These are phyloP conservation scores for Xylariales sp. DNA, from an alignment of 2,329 filamentous ascomycete genomes.

Conservation along the genomic window DNA sequence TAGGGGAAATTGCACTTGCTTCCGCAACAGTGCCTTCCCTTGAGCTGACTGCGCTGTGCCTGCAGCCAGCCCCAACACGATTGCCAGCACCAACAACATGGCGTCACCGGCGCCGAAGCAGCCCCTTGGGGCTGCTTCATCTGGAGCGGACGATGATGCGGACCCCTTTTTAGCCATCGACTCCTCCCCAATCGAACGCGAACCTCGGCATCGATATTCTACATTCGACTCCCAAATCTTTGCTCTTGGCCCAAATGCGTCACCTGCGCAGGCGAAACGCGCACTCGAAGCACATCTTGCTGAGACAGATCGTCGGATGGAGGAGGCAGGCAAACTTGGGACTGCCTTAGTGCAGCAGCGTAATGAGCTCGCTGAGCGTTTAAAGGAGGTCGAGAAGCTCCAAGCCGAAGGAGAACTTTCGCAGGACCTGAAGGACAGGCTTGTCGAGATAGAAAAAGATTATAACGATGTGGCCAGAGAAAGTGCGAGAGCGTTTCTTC, in stretches of 20 bases:
- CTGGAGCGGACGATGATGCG: conserved; percentile 27
- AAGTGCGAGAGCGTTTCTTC: conserved; percentile 81
- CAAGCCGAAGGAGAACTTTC: conserved; percentile 74
- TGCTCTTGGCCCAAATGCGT: conserved; percentile 69
- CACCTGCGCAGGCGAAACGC: conserved; percentile 81
- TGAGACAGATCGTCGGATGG: conserved; percentile 86
- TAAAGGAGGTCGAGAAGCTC: conserved; percentile 79
- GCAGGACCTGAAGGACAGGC: conserved; percentile 75
- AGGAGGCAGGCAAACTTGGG: conserved; percentile 82
- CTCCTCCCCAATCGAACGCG: conserved; percentile 29
- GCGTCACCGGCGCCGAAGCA: conserved; percentile 35
- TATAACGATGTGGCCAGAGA: conserved; percentile 92
- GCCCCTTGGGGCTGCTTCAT: conserved; percentile 20
- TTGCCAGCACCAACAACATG: conserved; percentile 30
- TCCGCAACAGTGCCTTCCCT: conserved; percentile 7
- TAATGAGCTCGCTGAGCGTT: conserved; percentile 72
- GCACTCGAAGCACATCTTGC: conserved; percentile 87
- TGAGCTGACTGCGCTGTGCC: neutral
- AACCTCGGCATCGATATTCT: conserved; percentile 66
- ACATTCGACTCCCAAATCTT: conserved; percentile 79
- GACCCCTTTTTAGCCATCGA: conserved; percentile 55
- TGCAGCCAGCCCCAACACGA: conserved; percentile 9
- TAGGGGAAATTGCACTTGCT: conserved; percentile 22
- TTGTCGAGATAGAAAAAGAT: conserved; percentile 86
- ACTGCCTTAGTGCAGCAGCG: conserved; percentile 84